Base-by-base conservation (phyloP, 495 filamentous ascomycete species). In the Aspergillus taichungensis region DNA sequence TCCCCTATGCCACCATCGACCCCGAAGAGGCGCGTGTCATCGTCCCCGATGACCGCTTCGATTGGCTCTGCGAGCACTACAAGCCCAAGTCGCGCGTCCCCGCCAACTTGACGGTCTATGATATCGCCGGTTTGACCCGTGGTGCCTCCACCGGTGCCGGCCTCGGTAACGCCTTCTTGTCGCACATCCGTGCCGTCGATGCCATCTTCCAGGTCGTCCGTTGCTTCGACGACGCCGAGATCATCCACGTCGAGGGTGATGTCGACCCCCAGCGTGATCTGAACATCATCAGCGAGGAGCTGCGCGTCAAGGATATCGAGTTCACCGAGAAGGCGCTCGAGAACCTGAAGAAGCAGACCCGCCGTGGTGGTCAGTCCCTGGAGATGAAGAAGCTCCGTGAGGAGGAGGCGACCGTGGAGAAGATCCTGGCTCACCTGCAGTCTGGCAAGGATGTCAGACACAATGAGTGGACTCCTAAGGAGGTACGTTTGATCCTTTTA, bases 191-290 rank as follows among this genome's bases (percentile, higher is more conserved):
- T 60, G 94, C 92, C 42, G 94, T 99, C 71, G 94, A 99, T 73
- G 94, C 94, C 63, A 95, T 99, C 71, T 99, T 96, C 78, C 90
- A 97, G 73, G 94, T 99, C 34, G 94, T 99, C 32, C 83, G 94
- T 54, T 95, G 86, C 72, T 99, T 99, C 69, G 94, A 99, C 61
- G 94, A 99, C 73, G 92, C 91, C 34, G 94, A 99, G 68, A 97
- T 99, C 63, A 97, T 95, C 62, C 94, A 99, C 75, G 87, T 99
- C 56, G 94, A 99, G 75, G 94, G 94, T 56, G 94, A 97, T 62
- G 94, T 97, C 50, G 83, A 99, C 65, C 94, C 94, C 30, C 75
- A 84, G 44, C 84, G 94, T 57, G 94, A 99, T 74, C 66, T 99
- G 54, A 82, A 81, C 51, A 99, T 99, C 68, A 97, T 99, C 74